Conservation (phyloP, 2,329 filamentous ascomycete genomes). For the Diatrype stigma region DNA sequence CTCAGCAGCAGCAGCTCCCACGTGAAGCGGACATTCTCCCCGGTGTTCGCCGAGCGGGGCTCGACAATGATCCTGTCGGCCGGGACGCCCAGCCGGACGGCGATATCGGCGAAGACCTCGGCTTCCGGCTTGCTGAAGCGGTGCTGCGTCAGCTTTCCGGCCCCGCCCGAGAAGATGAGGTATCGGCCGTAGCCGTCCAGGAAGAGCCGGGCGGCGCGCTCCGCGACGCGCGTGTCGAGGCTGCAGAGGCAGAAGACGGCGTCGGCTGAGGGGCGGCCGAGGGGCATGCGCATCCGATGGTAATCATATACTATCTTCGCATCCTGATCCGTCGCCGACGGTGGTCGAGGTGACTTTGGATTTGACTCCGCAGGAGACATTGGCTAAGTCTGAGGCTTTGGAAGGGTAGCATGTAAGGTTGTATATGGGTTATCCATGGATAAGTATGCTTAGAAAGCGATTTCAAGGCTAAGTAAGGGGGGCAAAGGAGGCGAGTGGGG, state of each 20-base stretch:
- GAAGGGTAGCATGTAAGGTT: no score
- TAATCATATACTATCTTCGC: slow-evolving; percentile 39
- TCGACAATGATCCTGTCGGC: slow-evolving; percentile 35
- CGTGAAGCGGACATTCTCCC: slow-evolving; percentile 44
- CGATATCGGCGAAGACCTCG: slow-evolving; percentile 37
- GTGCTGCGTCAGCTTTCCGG: slow-evolving; percentile 35
- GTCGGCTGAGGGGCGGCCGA: slow-evolving; percentile 29
- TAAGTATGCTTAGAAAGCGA: no score
- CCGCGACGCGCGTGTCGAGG: slow-evolving; percentile 41
- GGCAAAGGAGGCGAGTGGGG: no score
- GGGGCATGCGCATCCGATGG: slow-evolving; percentile 35
- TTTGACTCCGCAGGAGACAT: background rate
- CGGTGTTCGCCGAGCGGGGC: slow-evolving; percentile 38
- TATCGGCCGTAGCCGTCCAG: slow-evolving; percentile 33
- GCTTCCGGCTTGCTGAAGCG: slow-evolving; percentile 39
- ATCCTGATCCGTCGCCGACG: slow-evolving; percentile 17
- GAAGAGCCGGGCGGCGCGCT: slow-evolving; percentile 37
- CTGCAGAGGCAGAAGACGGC: slow-evolving; percentile 45
- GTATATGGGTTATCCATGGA: no score
- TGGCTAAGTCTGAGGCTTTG: no score
- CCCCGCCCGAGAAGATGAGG: slow-evolving; percentile 41
- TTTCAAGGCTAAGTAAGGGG: no score
- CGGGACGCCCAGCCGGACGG: slow-evolving; percentile 36
- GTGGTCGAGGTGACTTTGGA: background rate
- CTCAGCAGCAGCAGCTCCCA: slow-evolving; percentile 28